These are phyloP conservation scores for Leccinum pellstonianum DNA, from an alignment of 768 basidiomycete species.

Conservation along the genomic window DNA sequence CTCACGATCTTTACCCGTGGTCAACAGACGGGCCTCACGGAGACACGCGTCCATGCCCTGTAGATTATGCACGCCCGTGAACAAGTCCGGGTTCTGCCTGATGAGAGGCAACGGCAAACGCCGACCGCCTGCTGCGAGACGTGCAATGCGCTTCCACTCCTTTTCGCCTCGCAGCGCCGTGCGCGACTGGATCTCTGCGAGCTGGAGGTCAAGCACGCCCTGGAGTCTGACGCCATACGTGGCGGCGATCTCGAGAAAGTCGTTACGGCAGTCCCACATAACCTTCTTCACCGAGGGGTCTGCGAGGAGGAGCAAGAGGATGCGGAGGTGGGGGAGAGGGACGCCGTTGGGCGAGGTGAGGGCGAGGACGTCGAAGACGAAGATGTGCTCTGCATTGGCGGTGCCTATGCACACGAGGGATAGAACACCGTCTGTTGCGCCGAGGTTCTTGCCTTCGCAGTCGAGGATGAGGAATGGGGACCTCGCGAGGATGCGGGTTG, in stretches of 20 bases:
- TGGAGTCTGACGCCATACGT: slow-evolving; percentile 30
- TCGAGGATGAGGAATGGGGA: slow-evolving; percentile 36
- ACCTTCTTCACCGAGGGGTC: slow-evolving; percentile 35
- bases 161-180: slow-evolving; percentile 23
- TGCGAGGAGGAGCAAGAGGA: slow-evolving; percentile 27
- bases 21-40: slow-evolving; percentile 22
- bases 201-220: slow-evolving; percentile 41
- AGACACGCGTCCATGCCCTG: slow-evolving; percentile 38
- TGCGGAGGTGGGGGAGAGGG: slow-evolving; percentile 18
- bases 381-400: slow-evolving; percentile 31
- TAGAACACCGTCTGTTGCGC: slow-evolving; percentile 30
- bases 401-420: slow-evolving; percentile 39
- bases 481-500: slow-evolving; percentile 17
- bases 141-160: slow-evolving; percentile 25
- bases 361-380: slow-evolving; percentile 38
- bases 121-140: slow-evolving; percentile 26
- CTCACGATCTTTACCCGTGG: slow-evolving; percentile 36
- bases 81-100: slow-evolving; percentile 25
- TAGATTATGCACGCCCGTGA: slow-evolving; percentile 34
- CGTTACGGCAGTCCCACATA: slow-evolving; percentile 44
- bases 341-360: slow-evolving; percentile 17
- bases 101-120: slow-evolving; percentile 25
- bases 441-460: slow-evolving; percentile 41
- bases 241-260: slow-evolving; percentile 36
- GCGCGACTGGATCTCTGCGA: slow-evolving; percentile 39